A percentile compares a stretch with the other conserved stretches of the same genome.
Conservation (phyloP, 2,329 filamentous ascomycete genomes). For the Nemania sp. region DNA sequence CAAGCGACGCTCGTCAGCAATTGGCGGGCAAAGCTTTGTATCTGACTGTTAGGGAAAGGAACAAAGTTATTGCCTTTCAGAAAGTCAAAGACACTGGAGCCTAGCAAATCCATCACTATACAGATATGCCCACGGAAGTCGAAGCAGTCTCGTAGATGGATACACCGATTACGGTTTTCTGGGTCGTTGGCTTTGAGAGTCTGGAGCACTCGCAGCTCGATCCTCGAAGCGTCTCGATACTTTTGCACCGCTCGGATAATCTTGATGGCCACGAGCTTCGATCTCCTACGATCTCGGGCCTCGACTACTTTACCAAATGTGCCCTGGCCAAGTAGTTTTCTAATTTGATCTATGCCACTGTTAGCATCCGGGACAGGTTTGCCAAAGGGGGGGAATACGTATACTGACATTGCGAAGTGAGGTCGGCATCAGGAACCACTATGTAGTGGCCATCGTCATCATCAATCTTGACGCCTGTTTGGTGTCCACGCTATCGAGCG, state of each 20-base stretch:
- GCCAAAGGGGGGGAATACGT: neutral
- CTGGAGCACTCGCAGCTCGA: conserved; percentile 89
- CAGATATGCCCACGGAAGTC: conserved; percentile 98
- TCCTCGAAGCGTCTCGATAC: conserved; percentile 93
- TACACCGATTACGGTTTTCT: conserved; percentile 92
- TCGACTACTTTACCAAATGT: conserved; percentile 99
- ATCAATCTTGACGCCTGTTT: conserved; percentile 74
- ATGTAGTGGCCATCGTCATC: conserved; percentile 98
- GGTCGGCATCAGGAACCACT: conserved; percentile 80
- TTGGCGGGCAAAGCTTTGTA: conserved; percentile 94
- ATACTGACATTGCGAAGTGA: conserved; percentile 86
- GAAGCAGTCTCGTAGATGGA: conserved; percentile 94
- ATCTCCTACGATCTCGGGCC: conserved; percentile 77
- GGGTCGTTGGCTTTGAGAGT: conserved; percentile 91
- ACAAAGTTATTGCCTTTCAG: conserved; percentile 94
- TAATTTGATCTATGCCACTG: conserved; percentile 72
- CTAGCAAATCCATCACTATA: conserved; percentile 75
- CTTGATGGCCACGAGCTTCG: conserved; percentile 87
- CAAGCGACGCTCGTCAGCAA: conserved; percentile 98
- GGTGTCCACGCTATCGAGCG: conserved; percentile 40
- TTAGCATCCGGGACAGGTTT: conserved; percentile 26
- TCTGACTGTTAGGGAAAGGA: conserved; percentile 97
- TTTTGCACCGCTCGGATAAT: conserved; percentile 98
- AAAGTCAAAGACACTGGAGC: conserved; percentile 98
- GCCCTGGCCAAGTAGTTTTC: conserved; percentile 89